Evolutionary conservation across 192 early-diverging fungal genomes (phyloP), one percentile per base, ranked within the genome.

Genomic region (Spizellomyces sp.): DNA sequence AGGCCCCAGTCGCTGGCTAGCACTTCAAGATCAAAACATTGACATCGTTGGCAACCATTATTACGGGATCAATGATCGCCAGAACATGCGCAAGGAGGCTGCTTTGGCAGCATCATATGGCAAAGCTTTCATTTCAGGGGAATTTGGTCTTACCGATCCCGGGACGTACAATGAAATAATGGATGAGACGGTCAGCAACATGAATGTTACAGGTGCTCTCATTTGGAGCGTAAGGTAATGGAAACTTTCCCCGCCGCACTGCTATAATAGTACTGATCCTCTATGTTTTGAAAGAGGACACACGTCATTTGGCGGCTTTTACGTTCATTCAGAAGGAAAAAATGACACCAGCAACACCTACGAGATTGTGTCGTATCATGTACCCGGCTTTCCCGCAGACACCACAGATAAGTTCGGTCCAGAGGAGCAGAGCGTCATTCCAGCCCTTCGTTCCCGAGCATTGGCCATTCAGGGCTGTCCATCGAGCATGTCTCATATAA

Each of bases 251-350:
- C 12, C 52, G 59, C 12, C 59, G 14, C 12, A 17, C 27, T n/a
- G 59, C 12, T 17, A 22, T 10, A 61, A 12, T 12, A 61, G 15
- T 61, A 2, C 14, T 41, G 59, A 17, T 14, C 45, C 10, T 8
- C 9, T 46, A 44, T 52, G 8, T 60, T 36, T 36, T 36, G 27
- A 36, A 36, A 70, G 66, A 8, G 62, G 43, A 27, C 75, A 71
- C 61, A 64, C 50, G 14, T 52, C 46, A 21, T 17, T 27, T 14
- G 77, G 77, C 45, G 77, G 77, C 43, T 78, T 74, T 69, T 75
- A 59, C 52, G 72, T 73, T 12, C 77, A 78, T 59, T 43, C 44
- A 36, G 77, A 78, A 52, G 59, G 59, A 15, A 61, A 61, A 42
- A 19, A 5, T 27, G 59, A 61, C 59, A 61, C 59, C 17, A 61